Conservation (phyloP, 331 rosid species). For the Cydonia oblonga region DNA sequence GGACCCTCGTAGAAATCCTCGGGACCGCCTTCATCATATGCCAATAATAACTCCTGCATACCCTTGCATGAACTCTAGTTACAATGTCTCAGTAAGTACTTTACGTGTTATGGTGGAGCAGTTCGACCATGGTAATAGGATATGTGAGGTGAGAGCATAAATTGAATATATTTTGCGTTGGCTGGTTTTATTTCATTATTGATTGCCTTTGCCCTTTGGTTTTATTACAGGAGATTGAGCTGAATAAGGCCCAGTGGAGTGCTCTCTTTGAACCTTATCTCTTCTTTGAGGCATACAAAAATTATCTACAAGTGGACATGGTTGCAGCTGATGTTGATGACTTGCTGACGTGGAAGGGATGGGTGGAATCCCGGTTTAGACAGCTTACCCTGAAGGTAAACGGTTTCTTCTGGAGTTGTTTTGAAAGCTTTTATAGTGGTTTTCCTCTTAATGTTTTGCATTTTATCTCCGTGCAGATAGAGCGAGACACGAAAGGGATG, state of each 20-base stretch:
- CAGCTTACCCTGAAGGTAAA: constrained; percentile 84
- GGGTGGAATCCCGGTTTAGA: constrained; percentile 97
- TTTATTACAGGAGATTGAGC: constrained; percentile 68
- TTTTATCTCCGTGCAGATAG: constrained; percentile 55
- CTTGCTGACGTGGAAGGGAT: constrained; percentile 85
- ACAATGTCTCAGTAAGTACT: constrained; percentile 90
- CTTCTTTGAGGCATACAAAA: constrained; percentile 86
- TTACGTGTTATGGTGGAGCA: constrained; percentile 96
- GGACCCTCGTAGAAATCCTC: constrained; percentile 92
- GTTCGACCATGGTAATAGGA: constrained; percentile 58
- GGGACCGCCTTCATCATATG: constrained; percentile 84
- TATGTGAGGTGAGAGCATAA: constrained; percentile 60
- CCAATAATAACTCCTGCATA: constrained; percentile 97
- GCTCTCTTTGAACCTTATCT: constrained; percentile 76
- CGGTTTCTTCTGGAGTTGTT: neutral
- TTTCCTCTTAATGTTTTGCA: neutral
- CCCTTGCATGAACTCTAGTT: constrained; percentile 99
- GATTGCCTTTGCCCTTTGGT: neutral
- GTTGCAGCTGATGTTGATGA: constrained; percentile 70
- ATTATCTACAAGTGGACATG: constrained; percentile 89
- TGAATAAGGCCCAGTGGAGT: constrained; percentile 72
- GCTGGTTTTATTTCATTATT: neutral
- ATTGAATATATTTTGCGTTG: neutral
- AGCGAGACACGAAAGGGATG: constrained; percentile 84
- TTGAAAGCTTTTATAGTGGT: neutral